These are phyloP conservation scores for Cytospora chrysosperma DNA, from an alignment of 2,329 filamentous ascomycete species.

Conservation along the genomic window DNA sequence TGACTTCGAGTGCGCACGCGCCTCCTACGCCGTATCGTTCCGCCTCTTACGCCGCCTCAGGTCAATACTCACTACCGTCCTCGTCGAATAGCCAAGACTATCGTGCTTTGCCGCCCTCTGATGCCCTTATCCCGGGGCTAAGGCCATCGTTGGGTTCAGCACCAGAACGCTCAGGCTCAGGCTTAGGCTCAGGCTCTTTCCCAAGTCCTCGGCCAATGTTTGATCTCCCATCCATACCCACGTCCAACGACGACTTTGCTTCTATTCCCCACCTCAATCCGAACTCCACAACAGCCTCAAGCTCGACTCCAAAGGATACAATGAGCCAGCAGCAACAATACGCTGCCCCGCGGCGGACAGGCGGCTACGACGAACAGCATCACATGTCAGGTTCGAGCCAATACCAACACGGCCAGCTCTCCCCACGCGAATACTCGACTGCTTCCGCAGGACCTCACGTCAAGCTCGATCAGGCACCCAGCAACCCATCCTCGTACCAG, in stretches of 20 bases:
- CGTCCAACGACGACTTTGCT: slow-evolving; percentile 24
- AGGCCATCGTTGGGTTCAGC: neutral
- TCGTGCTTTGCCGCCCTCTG: slow-evolving; percentile 6
- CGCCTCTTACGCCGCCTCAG: neutral
- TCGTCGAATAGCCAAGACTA: slow-evolving; percentile 5
- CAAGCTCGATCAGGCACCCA: slow-evolving; percentile 47
- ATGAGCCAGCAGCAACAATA: slow-evolving; percentile 39
- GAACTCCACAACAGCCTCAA: neutral
- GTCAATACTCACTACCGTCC: neutral
- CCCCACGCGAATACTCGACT: slow-evolving; percentile 47
- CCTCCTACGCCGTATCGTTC: neutral
- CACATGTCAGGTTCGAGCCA: slow-evolving; percentile 51
- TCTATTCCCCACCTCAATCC: slow-evolving; percentile 22
- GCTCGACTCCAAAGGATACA: slow-evolving; percentile 18
- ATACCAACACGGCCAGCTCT: slow-evolving; percentile 42
- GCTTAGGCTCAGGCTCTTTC: slow-evolving; percentile 5
- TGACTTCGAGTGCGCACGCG: neutral
- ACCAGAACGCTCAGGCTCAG: neutral
- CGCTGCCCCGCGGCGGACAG: slow-evolving; percentile 38
- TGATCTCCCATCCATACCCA: slow-evolving; percentile 23
- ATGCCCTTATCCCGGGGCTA: slow-evolving; percentile 10
- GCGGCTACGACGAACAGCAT: slow-evolving; percentile 46
- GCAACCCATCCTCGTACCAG: slow-evolving; percentile 42
- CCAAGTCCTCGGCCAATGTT: slow-evolving; percentile 17
- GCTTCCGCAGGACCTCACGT: slow-evolving; percentile 45